Evolutionary conservation across 1,139 yeast species (phyloP), one percentile per base, ranked within the genome.

Genomic region (Sugiyamaella paludigena): DNA sequence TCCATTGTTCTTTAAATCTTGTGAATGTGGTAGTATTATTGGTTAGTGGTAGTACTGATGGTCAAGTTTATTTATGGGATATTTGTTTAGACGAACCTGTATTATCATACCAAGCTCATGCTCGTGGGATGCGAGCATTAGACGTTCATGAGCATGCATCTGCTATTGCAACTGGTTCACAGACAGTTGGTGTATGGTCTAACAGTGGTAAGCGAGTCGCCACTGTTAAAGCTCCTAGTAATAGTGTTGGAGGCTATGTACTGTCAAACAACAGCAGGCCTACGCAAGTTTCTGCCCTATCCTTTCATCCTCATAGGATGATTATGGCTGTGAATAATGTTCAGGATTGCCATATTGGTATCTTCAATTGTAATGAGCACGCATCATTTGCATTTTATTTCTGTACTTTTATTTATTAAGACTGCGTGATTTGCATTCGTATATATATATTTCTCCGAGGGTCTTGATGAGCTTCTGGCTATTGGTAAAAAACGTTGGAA

Each of bases 121-220:
- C 81, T 19, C 76, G 75, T 46, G 80, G 82, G 7, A 78, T 89
- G 76, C 77, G 95, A 12, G 78, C 87, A 30, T 75, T 88, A 51
- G 87, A 87, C 59, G 80, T 87, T 2, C 98, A 92, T 68, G 98
- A 92, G 61, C 98, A 92, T 68, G 98, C 98, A 0, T 98, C 98
- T 0, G 76, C 91, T 0, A 79, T 91, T 56, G 88, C 89, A 9
- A 84, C 95, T 1, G 98, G 96, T 0, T 83, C 94, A 4, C 84
- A 83, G 55, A 76, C 79, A 38, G 83, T 89, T n/a, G 84, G 87
- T 40, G 71, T 91, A 8, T 91, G 95, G 88, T 83, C 95, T 4
- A 89, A 96, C 0, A 73, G 84, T 0, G 98, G 98, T 4, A 87
- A 84, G 51, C 65, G 80, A 46, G 72, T 89, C 11, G 72, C 87